Percentiles rank a stretch among this genome's conserved stretches.
Conservation (phyloP, 345 rosid genomes). For the Euclidium syriacum region DNA sequence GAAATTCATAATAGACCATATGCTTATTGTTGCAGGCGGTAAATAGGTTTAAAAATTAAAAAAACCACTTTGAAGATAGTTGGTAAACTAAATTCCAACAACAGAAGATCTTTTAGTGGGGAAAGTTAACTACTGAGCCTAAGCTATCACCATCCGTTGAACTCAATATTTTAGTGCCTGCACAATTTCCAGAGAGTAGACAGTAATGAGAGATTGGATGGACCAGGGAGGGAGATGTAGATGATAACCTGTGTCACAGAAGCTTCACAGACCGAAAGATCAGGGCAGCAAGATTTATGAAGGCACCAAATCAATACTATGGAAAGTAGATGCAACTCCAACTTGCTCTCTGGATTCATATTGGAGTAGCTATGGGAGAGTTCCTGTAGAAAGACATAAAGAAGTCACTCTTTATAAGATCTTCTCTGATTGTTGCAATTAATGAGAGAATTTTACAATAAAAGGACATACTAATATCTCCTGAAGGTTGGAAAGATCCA, state of each 20-base stretch:
- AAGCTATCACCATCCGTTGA: background rate
- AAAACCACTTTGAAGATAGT: background rate
- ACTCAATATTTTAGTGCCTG: background rate
- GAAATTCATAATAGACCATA: background rate
- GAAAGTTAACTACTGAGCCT: background rate
- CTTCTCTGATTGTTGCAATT: background rate
- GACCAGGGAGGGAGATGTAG: slow-evolving; percentile 19
- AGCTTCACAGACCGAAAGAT: slow-evolving; percentile 52
- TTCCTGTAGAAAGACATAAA: slow-evolving; percentile 36
- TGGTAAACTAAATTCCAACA: background rate
- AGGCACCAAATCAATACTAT: slow-evolving; percentile 67
- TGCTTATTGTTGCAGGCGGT: slow-evolving; percentile 2
- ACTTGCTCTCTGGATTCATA: slow-evolving; percentile 55
- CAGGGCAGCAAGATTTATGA: slow-evolving; percentile 35
- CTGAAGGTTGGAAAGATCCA: slow-evolving; percentile 28
- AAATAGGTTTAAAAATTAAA: background rate
- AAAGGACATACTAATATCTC: slow-evolving; percentile 42
- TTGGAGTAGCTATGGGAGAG: slow-evolving; percentile 60
- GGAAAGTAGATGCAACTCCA: slow-evolving; percentile 67
- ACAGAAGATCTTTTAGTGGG: background rate
- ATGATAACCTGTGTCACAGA: slow-evolving; percentile 49
- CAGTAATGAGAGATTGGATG: background rate
- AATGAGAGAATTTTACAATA: background rate
- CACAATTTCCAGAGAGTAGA: background rate
- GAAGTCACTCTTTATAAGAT: slow-evolving; percentile 4